Evolutionary conservation across 768 basidiomycete genomes (phyloP), one percentile per base, ranked within the genome.

Genomic region (Termitomyces sp.): DNA sequence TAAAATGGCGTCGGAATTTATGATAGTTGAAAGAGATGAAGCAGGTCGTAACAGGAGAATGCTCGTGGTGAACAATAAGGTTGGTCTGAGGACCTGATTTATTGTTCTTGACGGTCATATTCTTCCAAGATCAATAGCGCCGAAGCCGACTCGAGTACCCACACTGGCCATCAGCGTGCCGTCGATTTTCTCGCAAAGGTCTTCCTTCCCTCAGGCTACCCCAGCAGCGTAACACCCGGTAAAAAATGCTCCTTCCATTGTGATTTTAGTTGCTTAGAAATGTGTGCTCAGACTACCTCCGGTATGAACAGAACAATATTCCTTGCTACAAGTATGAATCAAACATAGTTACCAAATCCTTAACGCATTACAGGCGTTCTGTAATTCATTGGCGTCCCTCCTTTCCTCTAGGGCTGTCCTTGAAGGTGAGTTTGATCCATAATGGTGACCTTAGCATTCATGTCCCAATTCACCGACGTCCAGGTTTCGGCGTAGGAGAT

Each of bases 401-500:
- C 65, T 89, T 20, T 83, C 88, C 0, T 87, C 87, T 7, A 75
- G 87, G 62, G 87, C 87, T 16, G 79, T 40, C 3, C 72, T 90
- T 5, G 84, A 89, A 78, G 87, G 87, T 84, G 50, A 33, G 47
- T 59, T 9, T 20, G n/a, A n/a, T n/a, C n/a, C n/a, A n/a, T n/a
- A n/a, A n/a, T 20, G 55, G 33, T 10, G 8, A 36, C 47, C 14
- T 10, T n/a, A n/a, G 8, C 1, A 49, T 33, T 10, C 9, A 33
- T 28, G 36, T 16, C 26, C 41, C 35, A 12, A 32, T 54, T 38
- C 40, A 52, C 16, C 5, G 32, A 26, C 43, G 13, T 41, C 18
- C 61, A 85, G 87, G 86, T 36, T 81, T 86, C 60, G 88, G 88
- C 5, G 87, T 89, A n/a, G 88, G 88, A 0, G 77, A 87, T 57